Conservation (phyloP, 768 basidiomycete genomes). For the Termitomyces heimii region DNA sequence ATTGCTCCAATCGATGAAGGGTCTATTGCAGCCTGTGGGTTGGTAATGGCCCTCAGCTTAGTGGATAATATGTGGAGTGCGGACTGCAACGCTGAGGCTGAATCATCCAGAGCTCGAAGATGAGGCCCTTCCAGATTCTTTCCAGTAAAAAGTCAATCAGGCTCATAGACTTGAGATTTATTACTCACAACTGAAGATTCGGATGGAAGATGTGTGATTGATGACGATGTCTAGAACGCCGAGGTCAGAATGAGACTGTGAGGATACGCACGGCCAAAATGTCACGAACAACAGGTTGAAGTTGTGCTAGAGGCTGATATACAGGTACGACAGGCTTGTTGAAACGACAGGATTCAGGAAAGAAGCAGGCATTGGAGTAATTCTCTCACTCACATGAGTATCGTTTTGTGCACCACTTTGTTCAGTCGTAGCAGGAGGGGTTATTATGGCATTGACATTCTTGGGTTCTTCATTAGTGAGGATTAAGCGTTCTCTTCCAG, state of each 20-base stretch:
- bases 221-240: background rate
- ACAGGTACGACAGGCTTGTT: background rate
- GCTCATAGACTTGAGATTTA: background rate
- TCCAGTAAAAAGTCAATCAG: background rate
- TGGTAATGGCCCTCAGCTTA: constrained; percentile 40
- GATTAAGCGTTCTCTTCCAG: constrained; percentile 42
- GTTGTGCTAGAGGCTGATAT: background rate
- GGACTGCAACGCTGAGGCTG: constrained; percentile 45
- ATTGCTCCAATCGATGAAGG: constrained; percentile 43
- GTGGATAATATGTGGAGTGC: constrained; percentile 47
- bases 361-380: background rate
- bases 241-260: background rate
- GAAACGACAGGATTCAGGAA: background rate
- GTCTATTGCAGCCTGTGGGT: constrained; percentile 34
- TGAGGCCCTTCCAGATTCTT: constrained; percentile 1
- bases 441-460: background rate
- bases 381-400: constrained; percentile 5
- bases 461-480: constrained; percentile 12
- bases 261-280: background rate
- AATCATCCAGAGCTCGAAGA: constrained; percentile 23
- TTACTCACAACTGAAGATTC: constrained; percentile 1
- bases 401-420: background rate
- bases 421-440: background rate
- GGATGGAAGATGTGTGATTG: background rate
- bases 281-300: background rate